Evolutionary conservation across 495 filamentous ascomycete species (phyloP), one percentile per base, ranked within the genome.

Genomic region (Cercophora newfieldiana): DNA sequence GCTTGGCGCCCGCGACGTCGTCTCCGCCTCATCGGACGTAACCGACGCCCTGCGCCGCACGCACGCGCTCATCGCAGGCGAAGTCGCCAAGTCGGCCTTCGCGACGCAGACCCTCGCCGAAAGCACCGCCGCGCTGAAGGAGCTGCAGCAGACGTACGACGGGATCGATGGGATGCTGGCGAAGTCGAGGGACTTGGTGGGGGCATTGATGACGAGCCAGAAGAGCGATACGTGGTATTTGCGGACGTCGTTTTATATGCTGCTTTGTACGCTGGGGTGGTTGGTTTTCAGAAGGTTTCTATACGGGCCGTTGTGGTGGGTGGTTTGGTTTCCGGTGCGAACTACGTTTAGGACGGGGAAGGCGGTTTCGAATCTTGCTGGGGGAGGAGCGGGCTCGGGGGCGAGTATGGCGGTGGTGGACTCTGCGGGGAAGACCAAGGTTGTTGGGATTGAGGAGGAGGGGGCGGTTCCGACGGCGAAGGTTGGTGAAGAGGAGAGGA

Each of bases 181-280:
- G 0, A 88, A 84, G 37, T 91, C 89, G 21, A 84, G 88, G 63
- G 89, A 86, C 64, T 84, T 99, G 18, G 85, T 97, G 12, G 86
- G 85, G 18, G 91, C 91, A 25, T 79, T 99, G 54, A 80, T 97
- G 33, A 87, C 87, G 69, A 93, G 91, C 30, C 91, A 94, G 72
- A 97, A 97, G 80, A 93, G 89, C 48, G 95, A 98, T 76, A 95
- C 92, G 3, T 99, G 95, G 95, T 99, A 99, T 70, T 84, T 97
- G 28, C 88, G 92, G 77, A 94, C 89, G 21, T 88, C 94, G 0
- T 89, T 98, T 68, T 93, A 92, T 69, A 78, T 98, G 54, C 83
- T 98, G 8, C 47, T 91, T 16, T 83, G 77, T 2, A 97, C 91
- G 6, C 87, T 97, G 31, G 77, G 77, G 12, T 99, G 95, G 95